Base-by-base conservation (phyloP, 2,329 filamentous ascomycete species). In the Stachybotrys elegans region DNA sequence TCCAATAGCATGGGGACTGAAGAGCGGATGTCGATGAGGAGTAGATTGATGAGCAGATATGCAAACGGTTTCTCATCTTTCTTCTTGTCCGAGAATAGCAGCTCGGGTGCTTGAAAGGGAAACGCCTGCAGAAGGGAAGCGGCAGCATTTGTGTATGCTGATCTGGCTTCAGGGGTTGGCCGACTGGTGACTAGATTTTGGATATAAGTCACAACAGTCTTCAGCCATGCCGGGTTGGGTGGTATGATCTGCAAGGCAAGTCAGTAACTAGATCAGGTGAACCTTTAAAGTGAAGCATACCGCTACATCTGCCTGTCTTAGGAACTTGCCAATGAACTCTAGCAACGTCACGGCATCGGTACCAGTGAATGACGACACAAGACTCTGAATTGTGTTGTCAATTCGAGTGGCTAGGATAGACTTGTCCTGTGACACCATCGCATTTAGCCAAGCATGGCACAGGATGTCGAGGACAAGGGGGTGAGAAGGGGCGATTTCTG, bases 11-110 rank as follows among this genome's bases (percentile, higher is more conserved):
- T 67, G 2, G 84, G 83, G 20, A 81, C 69, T 1, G 79, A 79
- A 12, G 82, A 76, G 32, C 80, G 75, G 21, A 86, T 69, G 56
- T 87, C 83, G 45, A 85, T 78, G 25, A 85, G 71, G 6, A 85
- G 57, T n/a, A 85, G 72, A 51, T 77, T 83, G 43, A 85, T 61
- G 45, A 86, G 72, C 4, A 86, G 66, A 53, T 81, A 84, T 1
- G 78, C 74, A 48, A 80, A 77, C 0, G 80, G 74, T 48, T 77
- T 81, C 25, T 71, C 66, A 2, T 65, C 57, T 21, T 59, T 58
- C 16, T 55, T 58, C 5, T 65, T 56, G 43, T 73, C 66, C 7
- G 67, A 63, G 62, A 86, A 86, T 3, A 86, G 63, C 4, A 79
- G 57, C 8, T 57, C 54, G 0, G 75, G 63, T 2, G 69, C 69